Base-by-base conservation (phyloP, 345 rosid species). In the Combretum micranthum region DNA sequence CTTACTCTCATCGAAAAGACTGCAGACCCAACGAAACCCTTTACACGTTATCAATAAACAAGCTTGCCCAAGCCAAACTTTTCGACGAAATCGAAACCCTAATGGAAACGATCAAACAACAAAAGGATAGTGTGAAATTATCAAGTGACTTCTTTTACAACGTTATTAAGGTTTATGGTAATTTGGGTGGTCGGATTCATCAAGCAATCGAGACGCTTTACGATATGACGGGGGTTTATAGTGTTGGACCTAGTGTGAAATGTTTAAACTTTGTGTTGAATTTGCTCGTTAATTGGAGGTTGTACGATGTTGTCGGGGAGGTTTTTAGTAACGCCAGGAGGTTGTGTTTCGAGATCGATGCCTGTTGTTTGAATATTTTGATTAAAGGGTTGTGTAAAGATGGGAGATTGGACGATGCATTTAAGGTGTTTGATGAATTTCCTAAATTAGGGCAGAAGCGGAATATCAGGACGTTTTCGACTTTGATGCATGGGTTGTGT, bases 401-500 rank as follows among this genome's bases (percentile, higher is more conserved):
- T 62, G 90, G 93, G 74, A 79, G 80, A 20, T 23, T 86, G 18
- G 68, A 68, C n/a, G 73, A 76, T 59, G 96, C 95, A 51, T 71
- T 73, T 74, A 49, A 88, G 6, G 72, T 88, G 90, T 81, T 92
- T 75, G 96, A 88, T 56, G 98, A 92, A 86, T 92, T 92, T 86
- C 90, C 96, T 69, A 73, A 81, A 52, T 90, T 77, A 56, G 74
- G 84, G 0, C 80, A 88, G 42, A 67, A 52, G 59, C 95, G 90
- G 12, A 86, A 83, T 64, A 87, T 74, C 60, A 86, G 80, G 70
- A 88, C 95, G 2, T 92, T 75, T 68, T 81, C 95, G 0, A 84
- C 95, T 0, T 54, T 92, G 58, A 78, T 86, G 75, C 87, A 91
- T 11, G 81, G 80, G 14, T 77, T 86, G 23, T 86, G 95, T 60